Base-by-base conservation (phyloP, 805 yeast species). In the Candida verbasci region DNA sequence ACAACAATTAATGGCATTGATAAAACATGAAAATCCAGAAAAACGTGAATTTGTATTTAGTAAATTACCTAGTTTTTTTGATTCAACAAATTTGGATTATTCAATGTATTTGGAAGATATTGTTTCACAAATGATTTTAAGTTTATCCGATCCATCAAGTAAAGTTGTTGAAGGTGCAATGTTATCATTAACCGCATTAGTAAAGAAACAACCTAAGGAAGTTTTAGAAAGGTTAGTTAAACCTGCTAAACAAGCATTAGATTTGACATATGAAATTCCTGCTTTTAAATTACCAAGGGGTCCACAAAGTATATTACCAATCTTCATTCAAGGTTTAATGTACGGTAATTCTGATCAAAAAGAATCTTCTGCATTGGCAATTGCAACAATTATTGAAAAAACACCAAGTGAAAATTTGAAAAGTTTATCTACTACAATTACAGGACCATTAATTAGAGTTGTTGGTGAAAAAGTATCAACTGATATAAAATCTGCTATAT, bases 361-460 rank as follows among this genome's bases (percentile, higher is more conserved):
- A 60, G 97, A 89, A 56, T 64, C 69, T 18, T 76, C 96, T 21
- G 97, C 98, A 0, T 64, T 82, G 52, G 96, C 87, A 39, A 86
- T 93, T 51, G 93, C 95, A 4, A 89, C 82, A 52, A 65, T 93
- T 40, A 84, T 89, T 31, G 83, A 81, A 31, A 80, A 87, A 50
- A 86, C 97, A 0, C 93, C 93, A 15, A 80, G 93, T n/a, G 70
- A 76, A 9, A 78, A 74, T 41, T 75, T 93, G 60, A 85, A 80
- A 58, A 86, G 96, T 23, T 86, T 81, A 61, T 96, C 94, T 16
- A 91, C 97, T 7, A 79, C 80, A 18, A 86, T 94, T 45, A 89
- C 96, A 18, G 99, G 99, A 64, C 98, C 98, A 26, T 73, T 93
- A 54, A 93, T 93, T 62, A 87, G 99, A 72, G 95, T 91, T 39